Percentiles rank a stretch among this genome's conserved stretches.
Conservation (phyloP, 2,329 filamentous ascomycete genomes). For the Akanthomyces muscarius region DNA sequence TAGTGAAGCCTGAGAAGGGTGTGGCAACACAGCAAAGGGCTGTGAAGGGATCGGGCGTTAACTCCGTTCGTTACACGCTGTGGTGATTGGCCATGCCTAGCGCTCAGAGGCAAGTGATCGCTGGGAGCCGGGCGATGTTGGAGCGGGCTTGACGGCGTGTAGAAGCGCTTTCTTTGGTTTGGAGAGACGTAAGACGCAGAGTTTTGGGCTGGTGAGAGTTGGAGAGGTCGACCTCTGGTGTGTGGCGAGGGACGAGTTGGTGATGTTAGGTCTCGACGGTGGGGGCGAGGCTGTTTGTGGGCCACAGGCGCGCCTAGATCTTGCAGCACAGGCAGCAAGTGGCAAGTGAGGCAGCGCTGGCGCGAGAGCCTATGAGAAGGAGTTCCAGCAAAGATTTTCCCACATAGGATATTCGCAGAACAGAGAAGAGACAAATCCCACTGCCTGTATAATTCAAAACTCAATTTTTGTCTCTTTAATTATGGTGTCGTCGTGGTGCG, state of each 20-base stretch:
- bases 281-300: neutral
- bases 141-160: too few species aligned
- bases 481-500: too few species aligned
- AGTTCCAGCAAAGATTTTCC: too few species aligned
- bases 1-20: neutral
- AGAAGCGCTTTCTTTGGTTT: neutral
- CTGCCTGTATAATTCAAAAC: too few species aligned
- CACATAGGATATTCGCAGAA: too few species aligned
- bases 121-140: neutral
- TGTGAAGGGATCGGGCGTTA: neutral
- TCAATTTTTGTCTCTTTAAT: too few species aligned
- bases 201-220: too few species aligned
- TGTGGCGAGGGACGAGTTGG: neutral
- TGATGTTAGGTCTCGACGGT: neutral
- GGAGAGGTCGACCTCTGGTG: neutral
- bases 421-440: too few species aligned
- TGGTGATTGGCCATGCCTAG: neutral
- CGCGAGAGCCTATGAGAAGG: too few species aligned
- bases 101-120: neutral
- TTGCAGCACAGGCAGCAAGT: too few species aligned
- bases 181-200: neutral
- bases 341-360: too few species aligned
- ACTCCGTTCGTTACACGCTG: neutral
- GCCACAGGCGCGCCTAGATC: neutral
- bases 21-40: neutral